Evolutionary conservation across 2,329 filamentous ascomycete species (phyloP).

Genomic region (Neopestalotiopsis rosae): DNA sequence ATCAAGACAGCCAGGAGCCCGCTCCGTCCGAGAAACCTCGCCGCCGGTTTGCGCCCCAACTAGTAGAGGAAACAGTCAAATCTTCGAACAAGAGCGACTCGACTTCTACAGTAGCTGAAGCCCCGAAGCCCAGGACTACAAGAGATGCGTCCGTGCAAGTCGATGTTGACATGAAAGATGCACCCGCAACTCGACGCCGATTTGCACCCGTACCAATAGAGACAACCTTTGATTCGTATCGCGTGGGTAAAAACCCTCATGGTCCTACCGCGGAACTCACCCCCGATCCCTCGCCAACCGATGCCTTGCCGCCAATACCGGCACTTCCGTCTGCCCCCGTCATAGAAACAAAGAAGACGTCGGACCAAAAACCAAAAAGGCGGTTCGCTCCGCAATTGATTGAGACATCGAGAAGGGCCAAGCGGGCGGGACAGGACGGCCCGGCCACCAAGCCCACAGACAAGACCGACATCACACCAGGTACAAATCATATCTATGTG

Average conservation of each 20-base stretch:
- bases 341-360: slow-evolving; percentile 27
- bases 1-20: slow-evolving; percentile 22
- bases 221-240: slow-evolving; percentile 68
- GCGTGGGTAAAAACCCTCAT: slow-evolving; percentile 46
- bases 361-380: slow-evolving; percentile 42
- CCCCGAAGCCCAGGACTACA: slow-evolving; percentile 32
- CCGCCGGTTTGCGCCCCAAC: slow-evolving; percentile 39
- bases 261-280: slow-evolving; percentile 64
- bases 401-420: slow-evolving; percentile 76
- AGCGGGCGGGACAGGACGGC: slow-evolving; percentile 67
- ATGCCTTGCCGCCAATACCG: slow-evolving; percentile 44
- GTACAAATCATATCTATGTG: slow-evolving; percentile 66
- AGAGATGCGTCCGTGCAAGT: slow-evolving; percentile 36
- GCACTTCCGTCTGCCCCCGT: slow-evolving; percentile 14
- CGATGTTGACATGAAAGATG: slow-evolving; percentile 31
- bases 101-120: slow-evolving; percentile 18
- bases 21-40: slow-evolving; percentile 30
- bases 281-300: slow-evolving; percentile 57
- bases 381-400: slow-evolving; percentile 81
- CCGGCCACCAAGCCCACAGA: slow-evolving; percentile 68
- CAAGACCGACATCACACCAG: slow-evolving; percentile 74
- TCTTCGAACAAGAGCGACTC: slow-evolving; percentile 25
- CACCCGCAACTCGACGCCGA: slow-evolving; percentile 52
- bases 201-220: slow-evolving; percentile 76
- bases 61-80: slow-evolving; percentile 38